Evolutionary conservation across 177 flowering plant species (phyloP).

Genomic region (Vitis hybrid): DNA sequence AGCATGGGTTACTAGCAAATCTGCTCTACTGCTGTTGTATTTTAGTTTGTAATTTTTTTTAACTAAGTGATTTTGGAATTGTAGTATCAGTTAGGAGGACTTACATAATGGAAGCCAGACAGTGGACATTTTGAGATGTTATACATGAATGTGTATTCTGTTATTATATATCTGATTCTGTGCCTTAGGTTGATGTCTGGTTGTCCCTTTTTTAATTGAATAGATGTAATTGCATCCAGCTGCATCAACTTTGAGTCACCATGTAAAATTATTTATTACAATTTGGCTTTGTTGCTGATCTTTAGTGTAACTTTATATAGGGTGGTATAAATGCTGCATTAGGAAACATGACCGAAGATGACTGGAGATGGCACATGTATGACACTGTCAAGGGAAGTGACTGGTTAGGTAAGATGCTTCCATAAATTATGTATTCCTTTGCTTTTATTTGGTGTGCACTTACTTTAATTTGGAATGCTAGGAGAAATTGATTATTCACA

Average conservation of each 20-base stretch:
- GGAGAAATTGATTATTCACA: not conserved
- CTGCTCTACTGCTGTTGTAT: too few relatives aligned
- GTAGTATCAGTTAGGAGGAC: too few relatives aligned
- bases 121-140: not conserved
- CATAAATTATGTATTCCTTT: not conserved
- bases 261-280: not conserved
- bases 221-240: not conserved
- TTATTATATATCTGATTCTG: too few relatives aligned
- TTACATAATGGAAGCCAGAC: not conserved
- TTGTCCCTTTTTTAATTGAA: too few relatives aligned
- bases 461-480: not conserved
- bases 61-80: too few relatives aligned
- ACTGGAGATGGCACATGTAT: conserved; percentile 99
- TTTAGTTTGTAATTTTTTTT: too few relatives aligned
- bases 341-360: conserved; percentile 98
- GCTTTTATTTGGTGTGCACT: not conserved
- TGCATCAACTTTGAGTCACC: not conserved
- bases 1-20: too few relatives aligned
- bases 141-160: not conserved
- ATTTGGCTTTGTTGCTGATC: conserved; percentile 13
- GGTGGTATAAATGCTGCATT: conserved; percentile 99
- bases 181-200: too few relatives aligned
- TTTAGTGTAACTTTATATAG: conserved; percentile 32
- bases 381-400: conserved; percentile 99
- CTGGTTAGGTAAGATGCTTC: conserved; percentile 71